Evolutionary conservation across 495 filamentous ascomycete genomes (phyloP).

Genomic region (Daldinia loculata): DNA sequence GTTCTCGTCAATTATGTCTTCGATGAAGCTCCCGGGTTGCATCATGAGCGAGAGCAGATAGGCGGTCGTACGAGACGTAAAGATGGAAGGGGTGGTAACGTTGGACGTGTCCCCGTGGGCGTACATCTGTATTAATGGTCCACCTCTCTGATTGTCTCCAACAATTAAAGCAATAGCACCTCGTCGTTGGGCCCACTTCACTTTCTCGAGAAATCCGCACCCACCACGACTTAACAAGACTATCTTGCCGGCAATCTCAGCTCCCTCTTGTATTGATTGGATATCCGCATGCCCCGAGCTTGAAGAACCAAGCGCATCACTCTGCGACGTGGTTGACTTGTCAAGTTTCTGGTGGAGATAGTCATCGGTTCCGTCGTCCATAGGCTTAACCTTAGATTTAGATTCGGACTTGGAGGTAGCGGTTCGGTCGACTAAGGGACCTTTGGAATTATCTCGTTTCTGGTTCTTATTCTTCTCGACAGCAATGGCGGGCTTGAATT

Average conservation of each 20-base stretch:
- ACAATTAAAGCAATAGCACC: conserved; percentile 92
- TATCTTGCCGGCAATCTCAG: conserved; percentile 92
- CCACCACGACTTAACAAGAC: conserved; percentile 90
- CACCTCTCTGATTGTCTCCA: conserved; percentile 88
- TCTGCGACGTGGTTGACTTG: conserved; percentile 45
- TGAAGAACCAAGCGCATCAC: conserved; percentile 47
- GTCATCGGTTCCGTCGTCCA: conserved; percentile 90
- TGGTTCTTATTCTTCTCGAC: conserved; percentile 47
- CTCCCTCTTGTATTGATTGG: conserved; percentile 90
- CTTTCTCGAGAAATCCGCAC: conserved; percentile 96
- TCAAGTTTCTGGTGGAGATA: conserved; percentile 77
- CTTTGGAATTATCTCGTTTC: conserved; percentile 34
- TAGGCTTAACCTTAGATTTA: conserved; percentile 30
- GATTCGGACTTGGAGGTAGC: conserved; percentile 33
- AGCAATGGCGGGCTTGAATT: conserved; percentile 44
- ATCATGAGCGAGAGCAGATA: conserved; percentile 91
- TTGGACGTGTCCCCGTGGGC: conserved; percentile 94
- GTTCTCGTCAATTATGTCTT: conserved; percentile 62
- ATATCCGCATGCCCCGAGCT: conserved; percentile 82
- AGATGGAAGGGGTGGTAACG: conserved; percentile 90
- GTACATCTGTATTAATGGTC: conserved; percentile 94
- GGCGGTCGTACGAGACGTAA: conserved; percentile 94
- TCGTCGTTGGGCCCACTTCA: conserved; percentile 92
- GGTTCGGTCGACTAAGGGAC: conserved; percentile 42
- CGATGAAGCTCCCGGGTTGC: conserved; percentile 70